Base-by-base conservation (phyloP, 2,329 filamentous ascomycete genomes). In the Ceratocystiopsis sp. region DNA sequence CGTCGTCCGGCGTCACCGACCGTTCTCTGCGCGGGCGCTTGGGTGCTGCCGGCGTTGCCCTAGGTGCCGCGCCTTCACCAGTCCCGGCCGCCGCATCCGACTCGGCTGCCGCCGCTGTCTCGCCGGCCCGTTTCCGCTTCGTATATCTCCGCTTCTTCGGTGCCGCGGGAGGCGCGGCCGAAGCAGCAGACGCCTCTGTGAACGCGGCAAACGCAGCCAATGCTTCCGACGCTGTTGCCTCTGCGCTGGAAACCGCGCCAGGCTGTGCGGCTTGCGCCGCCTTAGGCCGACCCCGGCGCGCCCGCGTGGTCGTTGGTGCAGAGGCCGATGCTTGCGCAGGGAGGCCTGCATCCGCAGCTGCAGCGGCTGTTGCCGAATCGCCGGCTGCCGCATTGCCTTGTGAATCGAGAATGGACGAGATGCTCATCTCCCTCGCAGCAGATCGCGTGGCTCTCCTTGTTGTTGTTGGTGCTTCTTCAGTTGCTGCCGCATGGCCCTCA, bases 1-100 rank as follows among this genome's bases (percentile, higher is more conserved):
- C 73, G 49, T 78, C 73, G 42, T 79, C 75, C 2, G 78, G 78
- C 0, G 77, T 80, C 4, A 61, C 50, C 15, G 69, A 65, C 45
- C 71, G 65, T 42, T 65, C 60, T 37, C 59, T 51, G 47, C 63
- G 51, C 42, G 52, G 38, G 40, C 54, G 47, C 42, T 53, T 51
- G 25, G 25, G 18, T 16, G 37, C 25, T 18, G 38, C 18, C n/a
- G 41, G n/a, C 35, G 13, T 35, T 8, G 37, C 34, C 14, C 34
- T 33, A 14, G 35, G 39, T 12, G n/a, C 21, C 13, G 38, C 38
- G n/a, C 41, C 37, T 14, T n/a, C 40, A 6, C 37, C 18, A 42
- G 8, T 18, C 25, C n/a, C 37, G 37, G 14, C 7, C 14, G 14
- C 9, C 13, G 29, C 17, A 16, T 16, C 41, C 17, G 19, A 21